A percentile compares a stretch with the other conserved stretches of the same genome.
Conservation (phyloP, 208 protist genomes). For the Endotrypanum monterogeii region DNA sequence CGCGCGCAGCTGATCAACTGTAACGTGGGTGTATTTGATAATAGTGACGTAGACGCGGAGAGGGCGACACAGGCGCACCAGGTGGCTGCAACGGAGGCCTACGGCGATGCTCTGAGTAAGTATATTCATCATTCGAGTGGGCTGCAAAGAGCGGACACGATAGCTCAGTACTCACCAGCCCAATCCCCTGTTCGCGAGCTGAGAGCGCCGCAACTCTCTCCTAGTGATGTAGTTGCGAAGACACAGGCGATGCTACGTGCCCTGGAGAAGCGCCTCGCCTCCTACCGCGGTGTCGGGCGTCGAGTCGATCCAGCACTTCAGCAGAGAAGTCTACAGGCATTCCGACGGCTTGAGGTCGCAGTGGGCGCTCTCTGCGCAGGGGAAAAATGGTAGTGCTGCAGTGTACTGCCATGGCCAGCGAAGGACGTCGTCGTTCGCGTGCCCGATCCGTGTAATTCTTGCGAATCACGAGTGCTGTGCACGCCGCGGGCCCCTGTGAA, state of each 20-base stretch:
- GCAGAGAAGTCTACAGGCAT: slow-evolving; percentile 24
- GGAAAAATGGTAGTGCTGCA: neutral
- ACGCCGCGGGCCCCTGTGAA: too few relatives aligned
- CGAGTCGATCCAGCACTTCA: slow-evolving; percentile 19
- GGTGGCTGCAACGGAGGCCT: slow-evolving; percentile 39
- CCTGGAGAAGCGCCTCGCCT: slow-evolving; percentile 28
- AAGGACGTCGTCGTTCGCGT: neutral
- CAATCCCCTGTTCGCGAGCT: neutral
- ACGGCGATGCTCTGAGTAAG: slow-evolving; percentile 43
- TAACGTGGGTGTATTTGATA: neutral
- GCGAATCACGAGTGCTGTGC: neutral
- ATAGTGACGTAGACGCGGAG: slow-evolving; percentile 3
- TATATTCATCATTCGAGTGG: slow-evolving; percentile 45
- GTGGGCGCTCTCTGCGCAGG: slow-evolving; percentile 17
- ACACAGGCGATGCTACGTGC: slow-evolving; percentile 22
- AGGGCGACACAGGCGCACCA: slow-evolving; percentile 35
- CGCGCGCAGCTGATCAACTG: neutral
- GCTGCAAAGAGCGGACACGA: slow-evolving; percentile 11
- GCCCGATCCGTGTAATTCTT: neutral
- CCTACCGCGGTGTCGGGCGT: neutral
- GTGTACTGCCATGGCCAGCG: neutral
- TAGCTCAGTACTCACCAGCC: slow-evolving; percentile 16
- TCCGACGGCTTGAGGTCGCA: slow-evolving; percentile 23
- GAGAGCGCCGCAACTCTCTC: neutral
- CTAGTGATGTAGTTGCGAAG: neutral